Evolutionary conservation across 129 eudicot species (phyloP), one percentile per base, ranked within the genome.

Genomic region (Flaveria ramosissima): DNA sequence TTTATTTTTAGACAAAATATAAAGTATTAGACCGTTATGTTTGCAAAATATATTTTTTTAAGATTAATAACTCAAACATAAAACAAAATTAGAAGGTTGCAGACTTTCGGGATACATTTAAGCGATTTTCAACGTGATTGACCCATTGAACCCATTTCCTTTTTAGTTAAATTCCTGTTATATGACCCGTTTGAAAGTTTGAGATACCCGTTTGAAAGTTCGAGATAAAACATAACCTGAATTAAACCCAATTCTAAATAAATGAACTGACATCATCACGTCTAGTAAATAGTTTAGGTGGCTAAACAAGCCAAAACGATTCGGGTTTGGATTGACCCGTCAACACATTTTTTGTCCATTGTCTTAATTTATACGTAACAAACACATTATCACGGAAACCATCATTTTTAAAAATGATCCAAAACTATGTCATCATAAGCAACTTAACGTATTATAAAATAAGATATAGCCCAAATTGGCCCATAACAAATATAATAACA

Each of bases 241-340:
- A 23, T 10, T 17, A 4, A 12, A 3, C 8, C 66, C 20, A 7
- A 20, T 57, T 4, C 21, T 56, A 56, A 4, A n/a, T 55, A n/a
- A 56, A 20, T 57, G 16, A 57, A 21, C 30, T 20, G 32, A 20
- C 4, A 60, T 23, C 1, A 23, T 23, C 66, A 59, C 36, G 0
- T 61, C 26, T 61, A 62, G 43, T 27, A 61, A 61, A 62, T 27
- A 26, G 68, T 62, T 26, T 60, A 60, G 66, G 66, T 23, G 39
- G 66, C 16, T 23, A 59, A 59, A 23, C 16, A 16, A 24, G 17
- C 17, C 16, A 24, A 59, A 59, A 59, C 16, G 65, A 24, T 60
- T 2, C 13, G 67, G 41, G 41, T 36, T 60, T 59, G 65, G 39
- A 59, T 59, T 12, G 67, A 24, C 67, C 41, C 39, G 13, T 39